phyloP scores from a whole-genome alignment of 2,329 filamentous ascomycete species.

The Pseudocercospora pini-densiflorae region DNA sequence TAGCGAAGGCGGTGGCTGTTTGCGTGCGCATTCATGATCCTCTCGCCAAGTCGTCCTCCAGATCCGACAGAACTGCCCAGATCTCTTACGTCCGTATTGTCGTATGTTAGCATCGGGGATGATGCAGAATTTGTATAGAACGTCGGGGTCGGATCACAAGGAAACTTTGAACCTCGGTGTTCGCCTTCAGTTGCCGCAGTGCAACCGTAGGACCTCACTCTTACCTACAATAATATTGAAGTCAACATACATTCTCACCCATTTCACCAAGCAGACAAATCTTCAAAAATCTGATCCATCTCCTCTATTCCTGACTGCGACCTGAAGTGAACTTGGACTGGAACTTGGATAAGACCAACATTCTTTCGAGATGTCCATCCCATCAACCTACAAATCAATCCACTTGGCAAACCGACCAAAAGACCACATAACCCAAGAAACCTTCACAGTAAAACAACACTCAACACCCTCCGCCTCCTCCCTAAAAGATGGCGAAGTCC shows the following conservation, averaged over 20 bases:
- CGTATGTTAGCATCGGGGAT: background rate
- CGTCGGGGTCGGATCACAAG: background rate
- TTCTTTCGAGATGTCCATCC: no score
- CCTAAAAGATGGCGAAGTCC: slow-evolving; percentile 46
- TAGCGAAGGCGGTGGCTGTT: background rate
- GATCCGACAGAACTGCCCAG: background rate
- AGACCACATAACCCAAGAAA: slow-evolving; percentile 30
- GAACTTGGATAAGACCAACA: background rate
- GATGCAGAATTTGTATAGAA: slow-evolving; percentile 1
- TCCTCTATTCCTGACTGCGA: no score
- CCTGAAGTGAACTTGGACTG: background rate
- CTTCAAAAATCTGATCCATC: no score
- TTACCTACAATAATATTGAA: background rate
- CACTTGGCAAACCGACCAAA: slow-evolving; percentile 32
- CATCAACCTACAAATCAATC: slow-evolving; percentile 30
- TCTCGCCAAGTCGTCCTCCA: background rate
- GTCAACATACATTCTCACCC: background rate
- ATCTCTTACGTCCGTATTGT: slow-evolving; percentile 2
- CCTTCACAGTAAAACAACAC: slow-evolving; percentile 30
- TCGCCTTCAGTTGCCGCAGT: background rate
- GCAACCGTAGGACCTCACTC: background rate
- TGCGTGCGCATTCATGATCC: background rate
- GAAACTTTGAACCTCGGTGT: background rate
- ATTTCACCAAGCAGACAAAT: background rate
- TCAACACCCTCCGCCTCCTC: slow-evolving; percentile 23